phyloP scores from a whole-genome alignment of 345 rosid genomes.

The Citrus maxima region DNA sequence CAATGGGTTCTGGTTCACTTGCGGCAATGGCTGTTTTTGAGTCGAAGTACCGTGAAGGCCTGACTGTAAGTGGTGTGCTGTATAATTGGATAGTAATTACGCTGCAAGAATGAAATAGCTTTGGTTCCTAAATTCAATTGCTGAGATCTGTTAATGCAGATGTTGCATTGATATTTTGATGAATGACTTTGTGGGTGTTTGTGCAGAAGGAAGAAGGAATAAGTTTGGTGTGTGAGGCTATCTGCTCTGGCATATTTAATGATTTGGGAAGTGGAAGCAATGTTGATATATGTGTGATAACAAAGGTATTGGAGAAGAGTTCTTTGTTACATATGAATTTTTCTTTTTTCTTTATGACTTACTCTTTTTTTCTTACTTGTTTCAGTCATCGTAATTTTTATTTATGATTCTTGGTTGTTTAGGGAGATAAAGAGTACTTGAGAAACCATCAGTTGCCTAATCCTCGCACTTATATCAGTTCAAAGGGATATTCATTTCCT shows the following conservation, averaged over 20 bases:
- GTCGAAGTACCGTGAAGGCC: constrained; percentile 66
- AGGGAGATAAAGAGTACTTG: constrained; percentile 67
- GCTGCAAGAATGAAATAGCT: not conserved
- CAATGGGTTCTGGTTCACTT: constrained; percentile 88
- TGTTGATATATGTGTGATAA: constrained; percentile 80
- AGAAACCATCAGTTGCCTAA: constrained; percentile 72
- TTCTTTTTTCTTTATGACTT: not conserved
- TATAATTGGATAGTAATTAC: not conserved
- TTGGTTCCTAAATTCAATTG: not conserved
- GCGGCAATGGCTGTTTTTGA: constrained; percentile 84
- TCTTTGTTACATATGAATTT: not conserved
- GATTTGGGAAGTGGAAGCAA: constrained; percentile 89
- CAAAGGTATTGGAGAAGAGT: constrained; percentile 41
- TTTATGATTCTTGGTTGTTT: constrained; percentile 13
- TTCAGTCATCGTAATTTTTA: not conserved
- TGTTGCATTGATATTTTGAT: not conserved
- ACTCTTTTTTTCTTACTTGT: not conserved
- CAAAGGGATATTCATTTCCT: constrained; percentile 52
- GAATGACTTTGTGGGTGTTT: not conserved
- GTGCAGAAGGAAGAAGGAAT: constrained; percentile 72
- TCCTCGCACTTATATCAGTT: constrained; percentile 57
- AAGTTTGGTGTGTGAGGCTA: constrained; percentile 56
- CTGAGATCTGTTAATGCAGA: not conserved
- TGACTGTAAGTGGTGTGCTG: constrained; percentile 50
- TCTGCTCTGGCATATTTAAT: constrained; percentile 74